Conservation (phyloP, 2,329 filamentous ascomycete species). For the Botrytis aclada region DNA sequence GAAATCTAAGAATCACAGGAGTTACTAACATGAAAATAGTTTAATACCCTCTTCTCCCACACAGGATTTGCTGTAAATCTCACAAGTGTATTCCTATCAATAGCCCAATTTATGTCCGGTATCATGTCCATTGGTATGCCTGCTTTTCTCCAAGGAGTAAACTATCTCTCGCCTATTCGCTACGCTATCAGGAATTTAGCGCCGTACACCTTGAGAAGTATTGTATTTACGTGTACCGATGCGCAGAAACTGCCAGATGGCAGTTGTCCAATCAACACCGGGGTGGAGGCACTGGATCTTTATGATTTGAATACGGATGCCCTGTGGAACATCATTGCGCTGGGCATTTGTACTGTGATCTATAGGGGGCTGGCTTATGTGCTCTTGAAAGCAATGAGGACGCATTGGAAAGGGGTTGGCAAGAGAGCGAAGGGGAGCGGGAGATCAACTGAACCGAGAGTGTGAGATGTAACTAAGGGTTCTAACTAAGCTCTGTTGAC, state of each 20-base stretch:
- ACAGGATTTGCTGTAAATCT: slow-evolving; percentile 75
- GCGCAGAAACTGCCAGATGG: slow-evolving; percentile 58
- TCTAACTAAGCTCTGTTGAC: neutral
- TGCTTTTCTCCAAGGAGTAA: slow-evolving; percentile 61
- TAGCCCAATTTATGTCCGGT: slow-evolving; percentile 69
- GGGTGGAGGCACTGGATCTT: slow-evolving; percentile 62
- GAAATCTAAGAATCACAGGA: neutral
- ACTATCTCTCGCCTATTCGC: slow-evolving; percentile 69
- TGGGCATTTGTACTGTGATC: slow-evolving; percentile 61
- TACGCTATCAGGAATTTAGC: slow-evolving; percentile 67
- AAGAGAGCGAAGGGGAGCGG: neutral
- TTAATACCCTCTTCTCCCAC: slow-evolving; percentile 72
- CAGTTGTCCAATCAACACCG: slow-evolving; percentile 61
- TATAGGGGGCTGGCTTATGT: slow-evolving; percentile 64
- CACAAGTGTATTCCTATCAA: slow-evolving; percentile 65
- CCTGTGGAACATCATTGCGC: slow-evolving; percentile 56
- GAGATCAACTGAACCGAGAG: neutral
- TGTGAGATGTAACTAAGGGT: neutral
- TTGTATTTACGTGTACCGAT: slow-evolving; percentile 62
- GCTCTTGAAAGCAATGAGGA: slow-evolving; percentile 53
- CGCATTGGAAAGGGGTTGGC: slow-evolving; percentile 44
- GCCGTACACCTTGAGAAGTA: slow-evolving; percentile 58
- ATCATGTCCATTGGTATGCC: slow-evolving; percentile 70
- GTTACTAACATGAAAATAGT: slow-evolving; percentile 39
- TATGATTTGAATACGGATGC: slow-evolving; percentile 65